phyloP scores from a whole-genome alignment of 2,329 filamentous ascomycete genomes.

The Trichocomaceae sp. region DNA sequence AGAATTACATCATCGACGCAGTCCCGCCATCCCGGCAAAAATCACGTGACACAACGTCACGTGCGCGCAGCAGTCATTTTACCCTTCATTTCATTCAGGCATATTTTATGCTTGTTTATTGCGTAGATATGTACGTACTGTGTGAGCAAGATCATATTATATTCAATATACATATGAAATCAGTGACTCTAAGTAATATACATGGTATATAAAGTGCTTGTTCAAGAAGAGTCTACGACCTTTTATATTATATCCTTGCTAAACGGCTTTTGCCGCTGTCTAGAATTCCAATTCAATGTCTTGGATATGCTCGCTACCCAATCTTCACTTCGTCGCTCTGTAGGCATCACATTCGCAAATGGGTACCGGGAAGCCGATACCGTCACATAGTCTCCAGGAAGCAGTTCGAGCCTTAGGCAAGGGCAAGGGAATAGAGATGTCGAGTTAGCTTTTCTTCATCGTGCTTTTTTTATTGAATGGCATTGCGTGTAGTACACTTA shows the following conservation, averaged over 20 bases:
- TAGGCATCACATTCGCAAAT: constrained; percentile 45
- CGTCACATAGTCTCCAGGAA: constrained; percentile 47
- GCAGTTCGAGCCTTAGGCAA: constrained; percentile 42
- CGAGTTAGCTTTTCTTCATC: constrained; percentile 13
- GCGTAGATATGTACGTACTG: too few relatives aligned
- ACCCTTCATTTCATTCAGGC: too few relatives aligned
- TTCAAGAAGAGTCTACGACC: too few relatives aligned
- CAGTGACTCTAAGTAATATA: not conserved
- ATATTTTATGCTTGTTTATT: too few relatives aligned
- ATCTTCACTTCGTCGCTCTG: constrained; percentile 39
- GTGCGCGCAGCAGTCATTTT: too few relatives aligned
- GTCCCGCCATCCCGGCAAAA: too few relatives aligned
- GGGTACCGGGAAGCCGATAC: constrained; percentile 48
- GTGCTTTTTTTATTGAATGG: not conserved
- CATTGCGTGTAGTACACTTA: constrained; percentile 22
- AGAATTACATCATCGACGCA: too few relatives aligned
- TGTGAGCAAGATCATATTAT: not conserved
- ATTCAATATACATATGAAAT: not conserved
- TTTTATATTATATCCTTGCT: constrained; percentile 10
- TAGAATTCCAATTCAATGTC: constrained; percentile 47
- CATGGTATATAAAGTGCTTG: not conserved
- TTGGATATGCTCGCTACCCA: constrained; percentile 47
- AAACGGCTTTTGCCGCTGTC: constrained; percentile 41
- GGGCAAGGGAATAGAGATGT: not conserved
- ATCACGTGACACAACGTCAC: too few relatives aligned